phyloP scores from a whole-genome alignment of 371 early-diverging fungal genomes.

The Mucor circinelloides region DNA sequence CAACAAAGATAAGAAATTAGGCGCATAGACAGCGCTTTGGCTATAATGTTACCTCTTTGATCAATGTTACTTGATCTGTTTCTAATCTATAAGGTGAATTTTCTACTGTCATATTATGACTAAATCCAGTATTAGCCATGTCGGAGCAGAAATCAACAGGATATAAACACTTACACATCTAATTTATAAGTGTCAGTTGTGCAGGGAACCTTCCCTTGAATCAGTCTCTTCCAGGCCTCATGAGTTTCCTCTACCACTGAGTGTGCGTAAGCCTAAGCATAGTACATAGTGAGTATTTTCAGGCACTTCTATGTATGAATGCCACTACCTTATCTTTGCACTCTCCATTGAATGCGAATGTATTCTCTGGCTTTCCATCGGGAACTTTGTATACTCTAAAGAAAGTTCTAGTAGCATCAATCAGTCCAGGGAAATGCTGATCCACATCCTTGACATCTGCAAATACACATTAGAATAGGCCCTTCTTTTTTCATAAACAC shows the following conservation, averaged over 20 bases:
- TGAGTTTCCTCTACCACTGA: slow-evolving; percentile 89
- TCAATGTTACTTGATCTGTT: neutral
- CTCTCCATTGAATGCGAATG: slow-evolving; percentile 94
- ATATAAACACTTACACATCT: slow-evolving; percentile 19
- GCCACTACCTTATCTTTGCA: slow-evolving; percentile 70
- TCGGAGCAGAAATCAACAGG: neutral
- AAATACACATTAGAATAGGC: neutral
- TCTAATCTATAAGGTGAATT: slow-evolving; percentile 18
- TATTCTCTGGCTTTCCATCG: slow-evolving; percentile 95
- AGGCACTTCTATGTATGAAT: neutral
- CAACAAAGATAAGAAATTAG: neutral
- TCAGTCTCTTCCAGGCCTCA: slow-evolving; percentile 91
- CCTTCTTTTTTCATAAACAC: neutral
- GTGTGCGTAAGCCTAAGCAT: slow-evolving; percentile 72
- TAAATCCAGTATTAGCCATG: neutral
- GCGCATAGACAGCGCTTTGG: neutral
- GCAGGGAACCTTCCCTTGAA: slow-evolving; percentile 35
- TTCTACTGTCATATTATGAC: slow-evolving; percentile 16
- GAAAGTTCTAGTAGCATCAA: slow-evolving; percentile 94
- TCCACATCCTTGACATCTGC: slow-evolving; percentile 93
- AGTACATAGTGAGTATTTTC: neutral
- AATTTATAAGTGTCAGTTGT: slow-evolving; percentile 18
- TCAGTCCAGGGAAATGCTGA: slow-evolving; percentile 87
- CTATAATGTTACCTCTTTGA: neutral
- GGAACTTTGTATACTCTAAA: slow-evolving; percentile 98